phyloP scores from a whole-genome alignment of 208 protist genomes.

The Trypanosoma caninum region DNA sequence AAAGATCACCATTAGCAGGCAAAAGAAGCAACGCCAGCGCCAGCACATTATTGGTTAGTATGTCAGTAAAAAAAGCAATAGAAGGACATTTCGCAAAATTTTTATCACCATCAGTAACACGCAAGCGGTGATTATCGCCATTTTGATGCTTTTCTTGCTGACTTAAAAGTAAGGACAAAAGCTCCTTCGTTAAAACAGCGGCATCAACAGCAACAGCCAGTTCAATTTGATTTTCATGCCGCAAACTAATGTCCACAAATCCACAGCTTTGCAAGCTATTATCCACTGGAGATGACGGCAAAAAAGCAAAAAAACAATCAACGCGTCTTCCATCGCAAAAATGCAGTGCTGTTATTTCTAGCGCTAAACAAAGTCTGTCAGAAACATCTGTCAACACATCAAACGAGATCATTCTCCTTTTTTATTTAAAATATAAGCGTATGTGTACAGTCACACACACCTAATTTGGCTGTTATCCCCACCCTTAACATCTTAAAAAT shows the following conservation, averaged over 20 bases:
- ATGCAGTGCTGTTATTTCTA: conserved; percentile 7
- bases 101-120: background rate
- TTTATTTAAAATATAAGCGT: background rate
- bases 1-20: conserved; percentile 29
- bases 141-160: background rate
- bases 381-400: conserved; percentile 5
- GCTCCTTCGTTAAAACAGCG: background rate
- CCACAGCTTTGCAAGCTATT: conserved; percentile 13
- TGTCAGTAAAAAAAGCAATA: too few species aligned
- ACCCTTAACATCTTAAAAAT: too few species aligned
- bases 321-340: background rate
- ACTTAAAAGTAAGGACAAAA: background rate
- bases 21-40: conserved; percentile 24
- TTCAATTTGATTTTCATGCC: conserved; percentile 3
- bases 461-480: too few species aligned
- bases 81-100: too few species aligned
- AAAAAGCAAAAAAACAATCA: conserved; percentile 15
- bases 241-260: background rate
- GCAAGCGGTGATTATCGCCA: too few species aligned
- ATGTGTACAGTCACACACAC: background rate
- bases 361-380: conserved; percentile 5
- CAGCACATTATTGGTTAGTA: too few species aligned
- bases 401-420: background rate
- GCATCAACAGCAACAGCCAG: conserved; percentile 13
- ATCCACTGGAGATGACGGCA: conserved; percentile 4